phyloP scores from a whole-genome alignment of 2,329 filamentous ascomycete species.

The Aspergillus tamarii region DNA sequence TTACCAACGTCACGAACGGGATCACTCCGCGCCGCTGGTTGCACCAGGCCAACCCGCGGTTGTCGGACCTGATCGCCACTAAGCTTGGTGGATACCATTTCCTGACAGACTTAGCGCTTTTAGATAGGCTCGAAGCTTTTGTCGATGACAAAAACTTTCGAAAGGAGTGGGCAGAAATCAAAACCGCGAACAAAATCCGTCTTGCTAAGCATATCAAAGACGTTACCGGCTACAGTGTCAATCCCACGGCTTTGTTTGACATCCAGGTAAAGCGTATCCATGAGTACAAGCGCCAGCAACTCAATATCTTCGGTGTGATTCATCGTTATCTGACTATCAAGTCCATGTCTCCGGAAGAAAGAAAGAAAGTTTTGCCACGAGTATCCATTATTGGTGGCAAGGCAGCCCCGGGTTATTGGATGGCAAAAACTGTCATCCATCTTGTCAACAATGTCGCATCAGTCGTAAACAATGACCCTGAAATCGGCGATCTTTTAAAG shows the following conservation, averaged over 20 bases:
- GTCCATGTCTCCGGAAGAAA: constrained; percentile 77
- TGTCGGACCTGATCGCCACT: constrained; percentile 88
- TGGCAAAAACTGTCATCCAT: constrained; percentile 99
- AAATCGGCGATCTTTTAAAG: constrained; percentile 92
- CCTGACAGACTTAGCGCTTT: constrained; percentile 83
- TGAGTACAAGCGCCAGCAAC: constrained; percentile 98
- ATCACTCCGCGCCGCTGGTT: constrained; percentile 96
- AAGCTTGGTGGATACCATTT: constrained; percentile 84
- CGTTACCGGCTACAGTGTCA: constrained; percentile 77
- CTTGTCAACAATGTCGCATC: constrained; percentile 88
- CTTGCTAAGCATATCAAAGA: constrained; percentile 90
- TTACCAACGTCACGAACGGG: constrained; percentile 97
- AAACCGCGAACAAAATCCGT: constrained; percentile 91
- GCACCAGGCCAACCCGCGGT: constrained; percentile 91
- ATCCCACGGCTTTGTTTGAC: constrained; percentile 87
- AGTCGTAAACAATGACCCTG: constrained; percentile 88
- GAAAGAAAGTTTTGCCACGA: constrained; percentile 82
- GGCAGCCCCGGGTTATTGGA: constrained; percentile 98
- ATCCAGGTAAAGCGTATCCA: constrained; percentile 99
- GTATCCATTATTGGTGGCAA: constrained; percentile 98
- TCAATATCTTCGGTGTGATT: constrained; percentile 98
- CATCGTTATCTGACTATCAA: constrained; percentile 92
- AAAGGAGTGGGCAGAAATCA: constrained; percentile 95
- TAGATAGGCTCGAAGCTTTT: constrained; percentile 83
- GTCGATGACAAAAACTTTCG: constrained; percentile 87